Conservation (phyloP, 2,329 filamentous ascomycete species). For the Botrytis squamosa region DNA sequence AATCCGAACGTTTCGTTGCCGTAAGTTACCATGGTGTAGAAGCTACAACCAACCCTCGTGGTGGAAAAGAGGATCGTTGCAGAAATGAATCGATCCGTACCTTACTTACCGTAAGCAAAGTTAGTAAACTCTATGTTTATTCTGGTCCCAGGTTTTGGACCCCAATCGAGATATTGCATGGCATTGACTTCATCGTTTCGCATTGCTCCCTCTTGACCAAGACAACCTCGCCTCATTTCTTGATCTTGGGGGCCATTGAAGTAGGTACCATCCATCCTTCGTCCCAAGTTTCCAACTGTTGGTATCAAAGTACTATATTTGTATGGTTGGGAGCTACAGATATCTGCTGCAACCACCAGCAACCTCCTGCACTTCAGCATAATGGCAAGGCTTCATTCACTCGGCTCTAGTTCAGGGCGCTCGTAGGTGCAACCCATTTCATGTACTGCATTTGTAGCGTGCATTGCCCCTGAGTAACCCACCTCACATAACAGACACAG, state of each 20-base stretch:
- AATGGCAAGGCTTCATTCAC: constrained; percentile 15
- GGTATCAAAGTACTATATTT: background rate
- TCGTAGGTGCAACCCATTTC: constrained; percentile 11
- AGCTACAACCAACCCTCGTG: constrained; percentile 12
- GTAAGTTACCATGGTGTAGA: constrained; percentile 6
- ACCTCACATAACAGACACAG: background rate
- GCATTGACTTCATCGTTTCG: constrained; percentile 7
- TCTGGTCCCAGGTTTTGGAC: background rate
- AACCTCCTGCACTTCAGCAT: constrained; percentile 12
- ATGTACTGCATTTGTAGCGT: constrained; percentile 16
- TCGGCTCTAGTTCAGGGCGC: constrained; percentile 4
- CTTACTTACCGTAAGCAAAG: background rate
- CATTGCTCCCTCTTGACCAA: background rate
- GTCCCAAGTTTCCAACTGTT: constrained; percentile 21
- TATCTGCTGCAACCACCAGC: constrained; percentile 12
- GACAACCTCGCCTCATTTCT: constrained; percentile 14
- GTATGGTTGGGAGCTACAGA: constrained; percentile 9
- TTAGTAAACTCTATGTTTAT: background rate
- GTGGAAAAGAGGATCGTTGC: constrained; percentile 11
- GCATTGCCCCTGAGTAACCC: constrained; percentile 16
- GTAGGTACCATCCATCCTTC: background rate
- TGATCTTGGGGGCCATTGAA: background rate
- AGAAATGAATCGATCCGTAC: constrained; percentile 15
- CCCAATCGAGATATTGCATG: constrained; percentile 12
- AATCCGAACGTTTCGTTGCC: constrained; percentile 5